Percentiles rank a stretch among this genome's conserved stretches.
Conservation (phyloP, 495 filamentous ascomycete species). For the Penicillium soppii region DNA sequence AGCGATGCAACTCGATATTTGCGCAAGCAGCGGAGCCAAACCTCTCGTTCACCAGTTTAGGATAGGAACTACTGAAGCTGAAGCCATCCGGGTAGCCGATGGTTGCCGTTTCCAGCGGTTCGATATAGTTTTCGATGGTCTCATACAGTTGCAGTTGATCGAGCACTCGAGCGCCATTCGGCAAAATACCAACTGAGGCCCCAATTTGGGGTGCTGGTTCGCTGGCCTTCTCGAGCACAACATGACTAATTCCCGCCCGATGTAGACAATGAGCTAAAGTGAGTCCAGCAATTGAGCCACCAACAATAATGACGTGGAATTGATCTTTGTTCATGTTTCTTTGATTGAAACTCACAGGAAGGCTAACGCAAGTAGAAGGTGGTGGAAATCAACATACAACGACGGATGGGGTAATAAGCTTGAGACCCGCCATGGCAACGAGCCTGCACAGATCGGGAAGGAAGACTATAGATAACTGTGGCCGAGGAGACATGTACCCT, state of each 20-base stretch:
- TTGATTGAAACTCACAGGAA: neutral
- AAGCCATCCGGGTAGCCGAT: slow-evolving; percentile 16
- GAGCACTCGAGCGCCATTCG: slow-evolving; percentile 40
- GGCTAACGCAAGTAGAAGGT: neutral
- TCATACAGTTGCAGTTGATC: slow-evolving; percentile 40
- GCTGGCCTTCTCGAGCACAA: slow-evolving; percentile 45
- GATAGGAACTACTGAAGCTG: slow-evolving; percentile 8
- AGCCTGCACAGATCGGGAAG: neutral
- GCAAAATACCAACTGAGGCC: slow-evolving; percentile 33
- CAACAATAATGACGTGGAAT: slow-evolving; percentile 49
- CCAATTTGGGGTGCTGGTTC: slow-evolving; percentile 40
- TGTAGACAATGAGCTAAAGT: slow-evolving; percentile 45
- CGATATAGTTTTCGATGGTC: neutral
- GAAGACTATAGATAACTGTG: neutral
- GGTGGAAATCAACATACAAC: neutral
- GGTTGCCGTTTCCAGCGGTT: slow-evolving; percentile 11
- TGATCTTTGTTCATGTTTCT: neutral
- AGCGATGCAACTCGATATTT: neutral
- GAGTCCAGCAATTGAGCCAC: slow-evolving; percentile 50
- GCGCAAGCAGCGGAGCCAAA: neutral
- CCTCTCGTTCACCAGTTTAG: slow-evolving; percentile 4
- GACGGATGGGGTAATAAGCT: neutral
- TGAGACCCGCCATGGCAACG: neutral
- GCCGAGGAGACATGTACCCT: neutral
- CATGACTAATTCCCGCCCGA: slow-evolving; percentile 44